Base-by-base conservation (phyloP, 768 basidiomycete species). In the Naganishia antarctica region DNA sequence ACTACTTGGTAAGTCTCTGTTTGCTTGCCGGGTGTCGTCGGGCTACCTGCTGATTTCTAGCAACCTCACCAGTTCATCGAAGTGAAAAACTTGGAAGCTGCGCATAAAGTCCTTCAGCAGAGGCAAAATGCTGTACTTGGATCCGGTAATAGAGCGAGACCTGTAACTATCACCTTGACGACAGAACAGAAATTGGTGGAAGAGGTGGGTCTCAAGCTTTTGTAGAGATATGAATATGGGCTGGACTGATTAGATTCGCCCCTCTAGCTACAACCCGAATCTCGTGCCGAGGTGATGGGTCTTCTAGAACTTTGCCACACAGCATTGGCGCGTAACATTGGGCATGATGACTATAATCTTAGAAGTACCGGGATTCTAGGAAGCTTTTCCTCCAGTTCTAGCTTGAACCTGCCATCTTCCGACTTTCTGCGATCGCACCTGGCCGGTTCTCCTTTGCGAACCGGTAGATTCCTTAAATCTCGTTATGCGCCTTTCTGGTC, bases 401-500 rank as follows among this genome's bases (percentile, higher is more conserved):
- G 47, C 28, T 25, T 49, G 7, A 49, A 44, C 43, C 11, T 21
- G n/a, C 11, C 8, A 5, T 5, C 25, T 3, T 25, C 61, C 32
- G 57, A 50, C 53, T 48, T 47, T 11, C 26, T 41, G 12, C 63
- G 61, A 12, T 32, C 53, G 1, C 66, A 60, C 34, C 7, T 7
- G 4, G 69, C 57, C 32, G 63, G 67, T 1, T 28, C 64, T 9
- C 66, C 73, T 1, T 65, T 57, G 13, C 32, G n/a, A 13, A 40
- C 53, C 21, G 53, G 53, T 23, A 41, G 69, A 34, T 74, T 72
- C 59, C 69, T 74, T 66, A 74, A 74, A 53, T 70, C 70, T 43
- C 68, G 73, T 1, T 72, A 73, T 67, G 73, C 70, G 23, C 72
- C 73, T 0, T 74, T 69, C 51, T 66, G 70, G 49, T 68, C 70